Conservation (phyloP, 352 stramenopile species). For the Phytophthora colocasiae region DNA sequence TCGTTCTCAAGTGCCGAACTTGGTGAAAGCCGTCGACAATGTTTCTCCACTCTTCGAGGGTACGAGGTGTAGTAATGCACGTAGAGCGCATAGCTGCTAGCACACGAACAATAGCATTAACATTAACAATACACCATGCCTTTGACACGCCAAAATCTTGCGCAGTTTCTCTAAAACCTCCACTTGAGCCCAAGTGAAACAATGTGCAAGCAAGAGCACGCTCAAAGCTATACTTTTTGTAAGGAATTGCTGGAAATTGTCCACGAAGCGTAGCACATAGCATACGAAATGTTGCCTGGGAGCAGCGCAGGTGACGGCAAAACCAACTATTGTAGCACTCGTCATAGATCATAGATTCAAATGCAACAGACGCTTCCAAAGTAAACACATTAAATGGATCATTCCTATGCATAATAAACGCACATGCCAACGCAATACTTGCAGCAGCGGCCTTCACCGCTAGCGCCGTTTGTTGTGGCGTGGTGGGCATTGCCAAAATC, state of each 20-base stretch:
- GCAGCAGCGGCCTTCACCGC: too few relatives aligned
- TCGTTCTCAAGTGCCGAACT: constrained; percentile 3
- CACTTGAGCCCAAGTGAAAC: constrained; percentile 25
- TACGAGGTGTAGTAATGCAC: constrained; percentile 6
- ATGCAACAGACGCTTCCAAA: neutral
- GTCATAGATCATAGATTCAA: neutral
- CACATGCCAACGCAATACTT: too few relatives aligned
- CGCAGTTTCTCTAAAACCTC: constrained; percentile 3
- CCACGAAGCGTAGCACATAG: neutral
- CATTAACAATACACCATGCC: constrained; percentile 22
- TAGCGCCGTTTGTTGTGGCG: too few relatives aligned
- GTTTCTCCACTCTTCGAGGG: neutral
- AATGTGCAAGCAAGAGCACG: constrained; percentile 16
- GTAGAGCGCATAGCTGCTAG: constrained; percentile 1
- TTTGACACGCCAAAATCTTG: constrained; percentile 20
- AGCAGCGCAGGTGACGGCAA: neutral
- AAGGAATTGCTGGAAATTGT: neutral
- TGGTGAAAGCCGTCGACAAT: constrained; percentile 1
- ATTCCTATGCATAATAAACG: too few relatives aligned
- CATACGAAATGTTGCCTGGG: neutral
- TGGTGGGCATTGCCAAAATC: too few relatives aligned
- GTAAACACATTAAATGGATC: too few relatives aligned
- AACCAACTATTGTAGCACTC: neutral
- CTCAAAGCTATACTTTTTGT: constrained; percentile 3
- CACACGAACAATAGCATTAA: constrained; percentile 6